Base-by-base conservation (phyloP, 441 rosid genomes). In the Manihot esculenta region DNA sequence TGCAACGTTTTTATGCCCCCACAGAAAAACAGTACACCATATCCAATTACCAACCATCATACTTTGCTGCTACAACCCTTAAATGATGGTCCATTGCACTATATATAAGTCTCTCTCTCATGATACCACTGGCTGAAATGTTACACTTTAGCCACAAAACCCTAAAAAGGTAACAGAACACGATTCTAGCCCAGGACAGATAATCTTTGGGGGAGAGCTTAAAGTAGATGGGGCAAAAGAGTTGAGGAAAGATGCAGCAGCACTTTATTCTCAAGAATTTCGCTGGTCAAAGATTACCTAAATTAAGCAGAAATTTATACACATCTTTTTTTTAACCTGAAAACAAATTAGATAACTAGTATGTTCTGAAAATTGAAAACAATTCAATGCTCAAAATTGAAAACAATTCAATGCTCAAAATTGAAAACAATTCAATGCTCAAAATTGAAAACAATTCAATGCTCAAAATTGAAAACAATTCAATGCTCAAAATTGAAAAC, bases 341-440 rank as follows among this genome's bases (percentile, higher is more conserved):
- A n/a, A n/a, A n/a, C n/a, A n/a, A n/a, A 35, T 2, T 35, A 35
- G 41, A 35, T 7, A 2, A 64, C 21, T n/a, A 26, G 1, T 12
- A 20, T 53, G 9, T 53, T 20, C 20, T 6, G 20, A 53, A 7
- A 1, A 53, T 8, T 24, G 38, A 59, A 62, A 48, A 7, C 53
- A 14, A 27, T 35, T 24, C 38, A 49, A 10, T 24, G 66, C 38
- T 61, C 48, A 24, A 57, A 64, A 11, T 35, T 48, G 21, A 35
- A 65, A 41, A 66, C 4, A n/a, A n/a, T n/a, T n/a, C n/a, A n/a
- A 64, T 63, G 66, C 38, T 61, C 48, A 24, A 57, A 64, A 11
- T 35, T 48, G 21, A 35, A 65, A 41, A 66, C 4, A n/a, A n/a
- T n/a, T n/a, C n/a, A n/a, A 64, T 63, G 66, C 38, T 61, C 48